phyloP scores from a whole-genome alignment of 1,284 basidiomycete species.

The Xerocomus nothofagi region DNA sequence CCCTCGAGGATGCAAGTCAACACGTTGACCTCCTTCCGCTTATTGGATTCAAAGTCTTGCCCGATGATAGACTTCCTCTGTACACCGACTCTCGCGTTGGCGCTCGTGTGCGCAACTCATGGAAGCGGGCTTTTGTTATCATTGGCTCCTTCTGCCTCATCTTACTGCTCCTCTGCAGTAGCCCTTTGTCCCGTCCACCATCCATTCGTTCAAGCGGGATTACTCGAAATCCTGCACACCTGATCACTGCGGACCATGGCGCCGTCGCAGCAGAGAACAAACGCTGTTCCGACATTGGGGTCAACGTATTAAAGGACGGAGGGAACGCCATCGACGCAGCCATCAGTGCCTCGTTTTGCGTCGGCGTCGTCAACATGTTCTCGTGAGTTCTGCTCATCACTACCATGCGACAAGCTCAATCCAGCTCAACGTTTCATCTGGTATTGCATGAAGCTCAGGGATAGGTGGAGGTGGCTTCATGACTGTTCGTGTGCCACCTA shows the following conservation, averaged over 20 bases:
- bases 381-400: slow-evolving; percentile 49
- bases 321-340: slow-evolving; percentile 92
- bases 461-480: slow-evolving; percentile 94
- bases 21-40: background rate
- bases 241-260: slow-evolving; percentile 70
- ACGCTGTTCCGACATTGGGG: slow-evolving; percentile 81
- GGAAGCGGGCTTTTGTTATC: slow-evolving; percentile 16
- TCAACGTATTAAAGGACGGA: slow-evolving; percentile 73
- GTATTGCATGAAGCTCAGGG: slow-evolving; percentile 54
- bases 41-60: background rate
- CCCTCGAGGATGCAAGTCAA: background rate
- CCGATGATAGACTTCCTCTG: slow-evolving; percentile 26
- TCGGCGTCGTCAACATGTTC: slow-evolving; percentile 88
- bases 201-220: slow-evolving; percentile 9
- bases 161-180: slow-evolving; percentile 9
- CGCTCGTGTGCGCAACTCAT: slow-evolving; percentile 1
- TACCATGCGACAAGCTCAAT: background rate
- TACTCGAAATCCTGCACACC: slow-evolving; percentile 66
- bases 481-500: slow-evolving; percentile 77
- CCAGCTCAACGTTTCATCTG: slow-evolving; percentile 1
- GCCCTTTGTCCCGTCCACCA: background rate
- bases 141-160: slow-evolving; percentile 20
- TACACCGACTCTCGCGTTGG: slow-evolving; percentile 10
- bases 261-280: slow-evolving; percentile 88
- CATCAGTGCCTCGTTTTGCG: slow-evolving; percentile 78